Evolutionary conservation across 176 grass and related monocot species (phyloP).

Genomic region (Pontederia paniculata): DNA sequence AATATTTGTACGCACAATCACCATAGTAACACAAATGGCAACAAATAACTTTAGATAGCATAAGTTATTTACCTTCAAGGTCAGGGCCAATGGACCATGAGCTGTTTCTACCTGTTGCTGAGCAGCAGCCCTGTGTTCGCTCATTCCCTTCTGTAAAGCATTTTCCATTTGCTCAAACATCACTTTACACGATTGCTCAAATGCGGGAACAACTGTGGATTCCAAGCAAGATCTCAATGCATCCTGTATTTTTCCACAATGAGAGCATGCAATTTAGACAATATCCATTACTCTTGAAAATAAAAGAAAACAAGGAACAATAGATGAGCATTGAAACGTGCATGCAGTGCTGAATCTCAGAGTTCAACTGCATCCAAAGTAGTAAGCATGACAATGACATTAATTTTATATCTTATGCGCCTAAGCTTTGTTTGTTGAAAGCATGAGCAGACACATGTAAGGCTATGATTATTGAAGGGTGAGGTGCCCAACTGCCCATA

Average conservation of each 20-base stretch:
- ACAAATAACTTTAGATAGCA: not conserved
- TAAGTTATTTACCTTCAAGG: conserved; percentile 45
- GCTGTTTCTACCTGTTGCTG: conserved; percentile 52
- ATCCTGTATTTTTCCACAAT: conserved; percentile 37
- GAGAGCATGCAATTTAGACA: not conserved
- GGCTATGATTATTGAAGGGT: not conserved
- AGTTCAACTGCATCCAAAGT: too few relatives aligned
- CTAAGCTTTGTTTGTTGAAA: too few relatives aligned
- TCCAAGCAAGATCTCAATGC: conserved; percentile 62
- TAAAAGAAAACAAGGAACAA: not conserved
- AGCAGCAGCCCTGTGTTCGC: conserved; percentile 55
- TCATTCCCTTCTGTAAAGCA: conserved; percentile 84
- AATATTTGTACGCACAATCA: not conserved
- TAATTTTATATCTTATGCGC: too few relatives aligned
- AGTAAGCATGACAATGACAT: too few relatives aligned
- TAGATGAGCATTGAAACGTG: too few relatives aligned
- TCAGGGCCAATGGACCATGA: conserved; percentile 68
- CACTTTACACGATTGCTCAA: conserved; percentile 78
- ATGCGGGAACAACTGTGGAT: conserved; percentile 69
- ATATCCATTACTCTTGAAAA: not conserved
- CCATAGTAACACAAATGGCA: too few relatives aligned
- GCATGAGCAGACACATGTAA: not conserved
- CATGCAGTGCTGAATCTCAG: too few relatives aligned
- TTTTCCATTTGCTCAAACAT: conserved; percentile 84
- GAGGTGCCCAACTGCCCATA: conserved; percentile 31